Conservation (phyloP, 208 protist species). For the Tritrichomonas musculus region DNA sequence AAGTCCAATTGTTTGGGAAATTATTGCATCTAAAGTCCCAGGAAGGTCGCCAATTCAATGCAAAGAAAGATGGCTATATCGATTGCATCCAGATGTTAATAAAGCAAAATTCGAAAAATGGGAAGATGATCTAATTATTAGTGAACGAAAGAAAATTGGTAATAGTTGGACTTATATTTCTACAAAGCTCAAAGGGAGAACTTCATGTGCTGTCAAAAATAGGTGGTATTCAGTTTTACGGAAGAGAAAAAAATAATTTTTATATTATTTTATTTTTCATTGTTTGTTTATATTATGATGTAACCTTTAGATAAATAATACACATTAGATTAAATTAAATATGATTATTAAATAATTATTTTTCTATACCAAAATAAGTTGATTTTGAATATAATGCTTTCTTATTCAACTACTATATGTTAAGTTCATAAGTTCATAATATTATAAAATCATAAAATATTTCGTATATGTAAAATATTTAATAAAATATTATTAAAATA, state of each 20-base stretch:
- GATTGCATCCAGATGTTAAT: slow-evolving; percentile 17
- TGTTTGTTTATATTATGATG: too few relatives aligned
- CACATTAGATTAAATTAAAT: too few relatives aligned
- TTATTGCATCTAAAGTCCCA: background rate
- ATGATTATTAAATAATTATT: too few relatives aligned
- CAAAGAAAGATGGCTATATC: background rate
- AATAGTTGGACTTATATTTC: background rate
- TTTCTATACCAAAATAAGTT: too few relatives aligned
- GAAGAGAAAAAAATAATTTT: background rate
- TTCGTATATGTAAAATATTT: too few relatives aligned
- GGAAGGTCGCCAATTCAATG: background rate
- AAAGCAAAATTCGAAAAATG: background rate
- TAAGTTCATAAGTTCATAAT: too few relatives aligned
- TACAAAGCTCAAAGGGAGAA: background rate
- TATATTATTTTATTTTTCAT: too few relatives aligned
- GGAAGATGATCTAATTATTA: slow-evolving; percentile 19
- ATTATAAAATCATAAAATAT: too few relatives aligned
- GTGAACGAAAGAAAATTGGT: background rate
- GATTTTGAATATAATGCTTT: too few relatives aligned
- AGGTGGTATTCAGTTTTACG: background rate
- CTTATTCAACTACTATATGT: too few relatives aligned
- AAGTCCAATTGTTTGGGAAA: background rate
- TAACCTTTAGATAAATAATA: too few relatives aligned
- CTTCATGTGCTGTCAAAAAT: background rate
- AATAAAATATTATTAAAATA: too few relatives aligned